Evolutionary conservation across 2,329 filamentous ascomycete species (phyloP), one percentile per base, ranked within the genome.

Genomic region (Orbilia javanica): DNA sequence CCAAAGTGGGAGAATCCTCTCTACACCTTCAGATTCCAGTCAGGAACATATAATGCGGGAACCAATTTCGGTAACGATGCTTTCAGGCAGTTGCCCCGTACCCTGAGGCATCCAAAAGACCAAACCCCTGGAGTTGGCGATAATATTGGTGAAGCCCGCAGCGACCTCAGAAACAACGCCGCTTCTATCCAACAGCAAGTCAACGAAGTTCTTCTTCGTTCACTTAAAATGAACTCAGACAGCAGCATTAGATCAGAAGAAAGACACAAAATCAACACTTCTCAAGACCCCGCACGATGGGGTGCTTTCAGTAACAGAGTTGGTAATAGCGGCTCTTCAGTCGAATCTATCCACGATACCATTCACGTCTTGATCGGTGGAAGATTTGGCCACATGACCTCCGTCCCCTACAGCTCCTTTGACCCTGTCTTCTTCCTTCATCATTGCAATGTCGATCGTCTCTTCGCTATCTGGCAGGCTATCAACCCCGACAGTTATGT

Each of bases 401-500:
- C 46, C n/a, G 70, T 80, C 15, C 53, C 46, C 18, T 91, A 91
- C 80, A 92, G 92, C 1, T 88, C 91, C 0, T 96, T 93, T 82
- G 93, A 96, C 82, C 93, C 93, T 0, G 85, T 93, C 11, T 94
- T 95, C 84, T 92, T 91, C 84, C 84, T 95, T 7, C 92, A 95
- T 81, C 93, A 95, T 81, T 85, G 87, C 79, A 94, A 92, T 83
- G 88, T 93, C 6, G 93, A 96, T 82, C 89, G 93, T 1, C 84
- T 92, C 29, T 89, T 93, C 79, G 89, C 92, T 34, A 88, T 96
- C 78, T 96, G 92, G 92, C 92, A 96, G 84, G 86, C 87, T 0
- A 83, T 96, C 13, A 88, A 96, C 79, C 91, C 42, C 10, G 52
- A 39, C 1, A 57, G 55, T 6, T 73, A 53, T 22, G 60, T 44